Evolutionary conservation across 441 rosid species (phyloP), one percentile per base, ranked within the genome.

Genomic region (Melastoma candidum): DNA sequence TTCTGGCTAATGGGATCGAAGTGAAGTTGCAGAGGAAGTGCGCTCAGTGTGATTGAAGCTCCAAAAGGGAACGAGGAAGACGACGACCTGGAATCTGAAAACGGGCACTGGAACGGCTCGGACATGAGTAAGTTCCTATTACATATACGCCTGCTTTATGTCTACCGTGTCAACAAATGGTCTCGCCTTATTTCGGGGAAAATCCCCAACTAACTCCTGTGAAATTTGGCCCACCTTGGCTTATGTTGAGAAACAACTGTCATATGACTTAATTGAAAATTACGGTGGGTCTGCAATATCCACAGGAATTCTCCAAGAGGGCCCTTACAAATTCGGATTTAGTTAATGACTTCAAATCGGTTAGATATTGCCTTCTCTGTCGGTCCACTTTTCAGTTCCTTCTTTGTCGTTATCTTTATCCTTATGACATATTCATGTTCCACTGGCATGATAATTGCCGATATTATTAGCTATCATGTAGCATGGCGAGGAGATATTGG

Each of bases 1-100:
- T 92, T 61, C 81, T 90, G 58, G 87, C 98, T 0, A 90, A 90
- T 71, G 98, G 98, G 55, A 87, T 87, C 49, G 98, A 87, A 74
- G 55, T 52, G 14, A 52, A 52, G 55, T 44, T 51, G 22, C 55
- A 52, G 55, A 52, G 55, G 46, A 52, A 52, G n/a, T 27, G 55
- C 55, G 25, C 55, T 52, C 55, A 52, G 55, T 24, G 55, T 52
- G 55, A 52, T 52, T 32, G 55, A 52, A 52, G 55, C 55, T 52
- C 55, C 55, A 9, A 52, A 43, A 26, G 55, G 55, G 13, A 17
- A 52, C 22, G 55, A 52, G 55, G 55, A 52, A 52, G 55, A 36
- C 11, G 55, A 52, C 7, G 55, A 52, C 12, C 26, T 52, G 55
- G 55, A 52, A 3, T 52, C 36, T 36, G 55, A 52, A 44, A 52